Evolutionary conservation across 768 basidiomycete genomes (phyloP), one percentile per base, ranked within the genome.

Genomic region (Suillus subaureus): DNA sequence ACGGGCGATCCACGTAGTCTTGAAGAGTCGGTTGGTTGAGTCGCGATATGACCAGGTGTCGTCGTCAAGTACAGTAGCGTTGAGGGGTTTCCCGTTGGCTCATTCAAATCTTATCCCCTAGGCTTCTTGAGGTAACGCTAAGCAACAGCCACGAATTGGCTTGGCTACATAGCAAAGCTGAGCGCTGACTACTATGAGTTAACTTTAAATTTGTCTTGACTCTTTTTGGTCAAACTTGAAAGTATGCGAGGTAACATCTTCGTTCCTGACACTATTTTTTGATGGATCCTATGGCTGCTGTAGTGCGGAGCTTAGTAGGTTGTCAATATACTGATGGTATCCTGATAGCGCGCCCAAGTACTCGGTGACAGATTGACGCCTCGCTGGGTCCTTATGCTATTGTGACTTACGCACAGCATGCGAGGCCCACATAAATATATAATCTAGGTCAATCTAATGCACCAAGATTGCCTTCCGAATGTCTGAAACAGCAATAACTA

Each of bases 401-500:
- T 21, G 31, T 54, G 18, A n/a, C 31, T 55, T 33, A 1, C 21
- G 21, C 21, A 55, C 54, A 33, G 54, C 21, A 55, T 33, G 31
- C 21, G 54, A n/a, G 18, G 33, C n/a, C n/a, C 35, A n/a, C 6
- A 33, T n/a, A 6, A n/a, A 35, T 55, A 55, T 55, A 55, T 55
- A 55, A 35, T n/a, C 18, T n/a, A 21, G 31, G 21, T 55, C 33
- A 21, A 55, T 33, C 11, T 18, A 23, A 23, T 13, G 13, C n/a
- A 23, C n/a, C 23, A 15, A 37, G 35, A 35, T 58, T 58, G 6
- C 15, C 9, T 39, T 18, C 16, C 11, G 6, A 58, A 58, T 40
- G 57, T 26, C 57, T 26, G 26, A 12, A 49, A 26, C 66, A 64
- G 56, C 23, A 23, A 7, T 64, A 23, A 64, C 56, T 40, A 55